Conservation (phyloP, 2,329 filamentous ascomycete species). For the Reticulascus tulasneorum region DNA sequence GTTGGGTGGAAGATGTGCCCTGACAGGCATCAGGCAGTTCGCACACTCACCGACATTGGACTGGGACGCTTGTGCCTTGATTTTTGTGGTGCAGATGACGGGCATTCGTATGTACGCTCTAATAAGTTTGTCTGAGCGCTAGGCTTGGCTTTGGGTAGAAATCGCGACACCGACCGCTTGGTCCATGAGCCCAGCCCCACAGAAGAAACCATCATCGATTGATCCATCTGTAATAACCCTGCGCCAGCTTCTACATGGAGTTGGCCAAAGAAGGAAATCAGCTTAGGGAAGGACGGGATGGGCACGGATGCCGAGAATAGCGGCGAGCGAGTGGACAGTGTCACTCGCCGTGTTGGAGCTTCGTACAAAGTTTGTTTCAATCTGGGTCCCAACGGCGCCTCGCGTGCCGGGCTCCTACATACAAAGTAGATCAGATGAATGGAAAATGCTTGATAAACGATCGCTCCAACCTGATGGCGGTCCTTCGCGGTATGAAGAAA, state of each 20-base stretch:
- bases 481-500: slow-evolving; percentile 8
- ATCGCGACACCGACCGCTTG: slow-evolving; percentile 4
- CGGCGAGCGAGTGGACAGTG: slow-evolving; percentile 4
- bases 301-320: slow-evolving; percentile 1
- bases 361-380: slow-evolving; percentile 12
- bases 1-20: too few species aligned
- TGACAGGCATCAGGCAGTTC: too few species aligned
- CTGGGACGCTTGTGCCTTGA: too few species aligned
- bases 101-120: too few species aligned
- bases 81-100: too few species aligned
- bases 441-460: not conserved
- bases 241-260: too few species aligned
- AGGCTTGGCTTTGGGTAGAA: too few species aligned
- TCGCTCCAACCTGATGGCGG: slow-evolving; percentile 2
- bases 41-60: too few species aligned
- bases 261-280: too few species aligned
- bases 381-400: slow-evolving; percentile 8
- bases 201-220: not conserved
- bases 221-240: slow-evolving; percentile 4
- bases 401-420: slow-evolving; percentile 7
- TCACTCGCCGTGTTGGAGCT: slow-evolving; percentile 8
- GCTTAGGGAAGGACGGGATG: slow-evolving; percentile 1
- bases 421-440: slow-evolving; percentile 9
- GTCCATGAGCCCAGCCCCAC: slow-evolving; percentile 1
- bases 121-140: too few species aligned